Conservation (phyloP, 2,329 filamentous ascomycete genomes). For the Myrmaecium sp. region DNA sequence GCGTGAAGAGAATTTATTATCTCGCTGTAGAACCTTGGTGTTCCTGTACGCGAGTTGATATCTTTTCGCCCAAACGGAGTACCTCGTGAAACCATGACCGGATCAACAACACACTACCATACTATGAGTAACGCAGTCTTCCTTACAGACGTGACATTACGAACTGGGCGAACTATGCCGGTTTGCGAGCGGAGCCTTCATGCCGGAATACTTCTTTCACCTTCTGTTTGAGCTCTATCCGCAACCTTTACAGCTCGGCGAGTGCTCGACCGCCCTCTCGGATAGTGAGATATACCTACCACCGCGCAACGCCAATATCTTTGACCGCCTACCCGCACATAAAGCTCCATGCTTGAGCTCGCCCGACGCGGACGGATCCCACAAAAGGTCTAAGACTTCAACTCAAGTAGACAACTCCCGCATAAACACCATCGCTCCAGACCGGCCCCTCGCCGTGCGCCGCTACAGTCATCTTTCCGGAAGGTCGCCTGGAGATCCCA, state of each 20-base stretch:
- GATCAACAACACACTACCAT: too few relatives aligned
- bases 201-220: slow-evolving; percentile 49
- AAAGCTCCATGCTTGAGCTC: slow-evolving; percentile 21
- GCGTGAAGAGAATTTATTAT: too few relatives aligned
- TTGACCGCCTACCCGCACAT: slow-evolving; percentile 27
- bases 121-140: too few relatives aligned
- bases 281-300: slow-evolving; percentile 22
- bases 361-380: slow-evolving; percentile 6
- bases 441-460: slow-evolving; percentile 9
- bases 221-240: slow-evolving; percentile 42
- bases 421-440: slow-evolving; percentile 6
- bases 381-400: slow-evolving; percentile 8
- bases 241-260: slow-evolving; percentile 10
- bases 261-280: slow-evolving; percentile 5
- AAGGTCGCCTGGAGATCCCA: slow-evolving; percentile 19
- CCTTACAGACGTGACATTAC: too few relatives aligned
- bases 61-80: too few relatives aligned
- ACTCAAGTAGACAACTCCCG: slow-evolving; percentile 12
- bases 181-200: too few relatives aligned
- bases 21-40: too few relatives aligned
- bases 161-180: too few relatives aligned
- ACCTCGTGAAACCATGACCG: too few relatives aligned
- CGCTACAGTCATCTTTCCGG: slow-evolving; percentile 16
- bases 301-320: slow-evolving; percentile 26
- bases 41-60: too few relatives aligned